Conservation (phyloP, 2,329 filamentous ascomycete genomes). For the Gnomoniopsis smithogilvyi region DNA sequence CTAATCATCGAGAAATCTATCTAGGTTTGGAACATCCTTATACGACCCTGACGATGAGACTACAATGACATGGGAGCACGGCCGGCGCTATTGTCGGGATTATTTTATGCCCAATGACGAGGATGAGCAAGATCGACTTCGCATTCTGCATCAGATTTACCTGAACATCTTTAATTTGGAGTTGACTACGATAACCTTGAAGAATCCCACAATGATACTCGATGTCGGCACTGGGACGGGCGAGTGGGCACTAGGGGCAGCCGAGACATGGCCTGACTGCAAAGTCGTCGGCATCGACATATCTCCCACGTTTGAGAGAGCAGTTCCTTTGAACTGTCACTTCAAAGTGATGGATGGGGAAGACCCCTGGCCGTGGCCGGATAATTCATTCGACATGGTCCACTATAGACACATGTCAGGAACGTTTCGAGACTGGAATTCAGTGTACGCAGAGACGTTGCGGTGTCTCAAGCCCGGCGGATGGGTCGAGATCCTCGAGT, state of each 20-base stretch:
- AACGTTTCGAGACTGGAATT: constrained; percentile 53
- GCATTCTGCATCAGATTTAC: constrained; percentile 21
- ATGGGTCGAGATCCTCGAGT: constrained; percentile 55
- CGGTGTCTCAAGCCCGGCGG: constrained; percentile 54
- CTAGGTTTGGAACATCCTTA: constrained; percentile 5
- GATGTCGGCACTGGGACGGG: constrained; percentile 61
- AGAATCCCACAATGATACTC: constrained; percentile 42
- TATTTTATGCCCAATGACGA: constrained; percentile 22
- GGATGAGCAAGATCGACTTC: constrained; percentile 29
- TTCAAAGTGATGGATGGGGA: constrained; percentile 60
- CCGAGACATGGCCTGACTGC: constrained; percentile 28
- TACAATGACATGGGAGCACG: constrained; percentile 13
- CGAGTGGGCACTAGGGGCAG: constrained; percentile 50
- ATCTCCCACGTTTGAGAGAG: constrained; percentile 54
- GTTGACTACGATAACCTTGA: constrained; percentile 31
- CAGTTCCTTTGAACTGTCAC: constrained; percentile 55
- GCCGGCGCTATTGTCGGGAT: constrained; percentile 11
- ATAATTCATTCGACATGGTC: constrained; percentile 52
- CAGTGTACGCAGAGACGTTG: constrained; percentile 51
- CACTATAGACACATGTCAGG: constrained; percentile 56
- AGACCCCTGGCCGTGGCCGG: constrained; percentile 52
- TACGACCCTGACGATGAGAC: constrained; percentile 13
- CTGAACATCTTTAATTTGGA: constrained; percentile 21
- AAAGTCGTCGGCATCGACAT: constrained; percentile 59
- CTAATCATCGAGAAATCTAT: background rate